phyloP scores from a whole-genome alignment of 2,329 filamentous ascomycete species.

The Akanthomyces uredinophilus region DNA sequence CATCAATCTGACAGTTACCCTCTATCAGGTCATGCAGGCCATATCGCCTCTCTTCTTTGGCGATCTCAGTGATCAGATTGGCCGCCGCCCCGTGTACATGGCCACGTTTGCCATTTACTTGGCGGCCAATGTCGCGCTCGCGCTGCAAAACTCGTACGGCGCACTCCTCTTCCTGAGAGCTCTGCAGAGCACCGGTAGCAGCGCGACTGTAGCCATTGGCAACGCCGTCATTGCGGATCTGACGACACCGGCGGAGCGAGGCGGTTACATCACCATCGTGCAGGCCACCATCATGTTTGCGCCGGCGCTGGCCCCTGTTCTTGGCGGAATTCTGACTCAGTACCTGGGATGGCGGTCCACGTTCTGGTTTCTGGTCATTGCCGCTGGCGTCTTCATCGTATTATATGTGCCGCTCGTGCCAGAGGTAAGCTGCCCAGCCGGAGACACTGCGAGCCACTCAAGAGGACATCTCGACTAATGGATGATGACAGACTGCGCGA shows the following conservation, averaged over 20 bases:
- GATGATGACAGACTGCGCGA: slow-evolving; percentile 28
- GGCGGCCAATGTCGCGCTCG: slow-evolving; percentile 14
- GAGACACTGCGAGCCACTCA: neutral
- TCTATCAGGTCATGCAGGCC: slow-evolving; percentile 11
- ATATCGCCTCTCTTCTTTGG: slow-evolving; percentile 10
- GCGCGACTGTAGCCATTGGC: slow-evolving; percentile 48
- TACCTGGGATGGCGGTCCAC: slow-evolving; percentile 49
- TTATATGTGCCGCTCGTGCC: slow-evolving; percentile 36
- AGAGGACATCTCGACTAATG: neutral
- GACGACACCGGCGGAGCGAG: slow-evolving; percentile 50
- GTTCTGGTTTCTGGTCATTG: slow-evolving; percentile 53
- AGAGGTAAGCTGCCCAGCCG: slow-evolving; percentile 18
- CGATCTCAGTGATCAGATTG: slow-evolving; percentile 7
- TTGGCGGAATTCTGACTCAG: slow-evolving; percentile 48
- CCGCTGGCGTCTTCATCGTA: slow-evolving; percentile 31
- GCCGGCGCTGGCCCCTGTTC: slow-evolving; percentile 40
- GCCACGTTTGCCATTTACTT: neutral
- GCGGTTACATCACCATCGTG: slow-evolving; percentile 46
- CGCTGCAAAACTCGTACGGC: slow-evolving; percentile 35
- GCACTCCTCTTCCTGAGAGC: slow-evolving; percentile 44
- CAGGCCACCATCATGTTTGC: slow-evolving; percentile 39
- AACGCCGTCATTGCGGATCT: slow-evolving; percentile 53
- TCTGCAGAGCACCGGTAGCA: slow-evolving; percentile 47
- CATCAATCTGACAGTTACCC: slow-evolving; percentile 16
- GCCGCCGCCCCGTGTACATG: slow-evolving; percentile 11